Evolutionary conservation across 257 asterid genomes (phyloP).

Genomic region (Schizonepeta tenuifolia): DNA sequence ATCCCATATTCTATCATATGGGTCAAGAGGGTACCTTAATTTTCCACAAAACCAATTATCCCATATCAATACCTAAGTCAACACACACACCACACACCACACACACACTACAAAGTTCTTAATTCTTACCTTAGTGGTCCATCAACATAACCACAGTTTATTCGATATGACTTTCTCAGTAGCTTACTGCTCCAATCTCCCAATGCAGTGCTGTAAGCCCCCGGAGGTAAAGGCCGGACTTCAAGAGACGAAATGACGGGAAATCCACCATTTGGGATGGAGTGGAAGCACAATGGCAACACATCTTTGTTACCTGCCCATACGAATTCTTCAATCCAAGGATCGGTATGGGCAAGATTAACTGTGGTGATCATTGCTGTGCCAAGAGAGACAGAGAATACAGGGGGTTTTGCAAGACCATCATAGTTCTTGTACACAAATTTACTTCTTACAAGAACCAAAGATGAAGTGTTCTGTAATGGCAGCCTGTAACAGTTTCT

Average conservation of each 20-base stretch:
- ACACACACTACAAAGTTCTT: background rate
- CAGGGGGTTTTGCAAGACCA: constrained; percentile 72
- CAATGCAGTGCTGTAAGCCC: constrained; percentile 56
- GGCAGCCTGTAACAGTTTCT: constrained; percentile 83
- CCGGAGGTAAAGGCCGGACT: constrained; percentile 76
- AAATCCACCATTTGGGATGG: constrained; percentile 68
- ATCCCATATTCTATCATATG: constrained; percentile 89
- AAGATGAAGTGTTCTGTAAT: constrained; percentile 49
- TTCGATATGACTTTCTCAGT: constrained; percentile 67
- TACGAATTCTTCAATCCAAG: constrained; percentile 81
- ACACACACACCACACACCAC: background rate
- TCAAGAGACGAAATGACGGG: constrained; percentile 83
- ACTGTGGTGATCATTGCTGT: constrained; percentile 65
- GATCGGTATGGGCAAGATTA: constrained; percentile 70
- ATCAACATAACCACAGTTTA: constrained; percentile 79
- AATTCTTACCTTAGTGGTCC: constrained; percentile 65
- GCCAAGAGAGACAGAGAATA: constrained; percentile 86
- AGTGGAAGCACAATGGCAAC: constrained; percentile 70
- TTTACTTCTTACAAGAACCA: constrained; percentile 64
- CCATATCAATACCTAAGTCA: background rate
- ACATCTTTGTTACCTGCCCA: constrained; percentile 59
- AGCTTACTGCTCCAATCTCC: constrained; percentile 51
- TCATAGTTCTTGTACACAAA: constrained; percentile 90
- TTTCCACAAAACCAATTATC: constrained; percentile 4
- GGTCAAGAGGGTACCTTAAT: constrained; percentile 82